Base-by-base conservation (phyloP, 441 rosid species). In the Metrosideros polymorpha region DNA sequence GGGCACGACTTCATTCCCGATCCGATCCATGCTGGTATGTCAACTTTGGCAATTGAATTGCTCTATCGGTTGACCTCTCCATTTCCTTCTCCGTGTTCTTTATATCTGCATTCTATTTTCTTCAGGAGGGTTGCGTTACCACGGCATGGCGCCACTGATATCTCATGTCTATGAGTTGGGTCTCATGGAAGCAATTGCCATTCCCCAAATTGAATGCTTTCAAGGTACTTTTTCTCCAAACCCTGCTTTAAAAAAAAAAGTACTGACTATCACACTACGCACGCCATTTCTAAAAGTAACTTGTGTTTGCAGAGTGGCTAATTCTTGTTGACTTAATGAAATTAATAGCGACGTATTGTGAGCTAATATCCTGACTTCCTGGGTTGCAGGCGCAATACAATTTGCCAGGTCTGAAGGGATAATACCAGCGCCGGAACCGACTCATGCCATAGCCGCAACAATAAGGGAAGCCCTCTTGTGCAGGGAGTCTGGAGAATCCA, bases 1-100 rank as follows among this genome's bases (percentile, higher is more conserved):
- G 99, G 99, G 39, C 99, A 97, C 51, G 98, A 95, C 91, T 97
- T 97, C 91, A 94, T 97, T 89, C 99, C 99, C 6, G 98, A 97
- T 85, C 98, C 99, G 29, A 97, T 97, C 87, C 99, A 97, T 83
- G 95, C 98, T 1, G 99, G 98, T 97, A 91, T 89, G 43, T 12
- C 76, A 19, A 51, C 85, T 24, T 77, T 47, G 57, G 53, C 56
- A 82, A 85, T 19, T 43, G 56, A 35, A 32, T 39, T 14, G 7
- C 47, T 71, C 79, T 35, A 43, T 63, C 71, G 15, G 6, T 55
- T 51, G 32, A 19, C 53, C 66, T 54, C 84, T 43, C 71, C 32
- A 77, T 85, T 55, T 24, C 18, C 82, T 87, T 75, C 14, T 86
- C 86, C 77, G 25, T 63, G 61, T 52, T 86, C 39, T 76, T 57